Evolutionary conservation across 179 eudicot species (phyloP).

Genomic region (Beta macrorhiza): DNA sequence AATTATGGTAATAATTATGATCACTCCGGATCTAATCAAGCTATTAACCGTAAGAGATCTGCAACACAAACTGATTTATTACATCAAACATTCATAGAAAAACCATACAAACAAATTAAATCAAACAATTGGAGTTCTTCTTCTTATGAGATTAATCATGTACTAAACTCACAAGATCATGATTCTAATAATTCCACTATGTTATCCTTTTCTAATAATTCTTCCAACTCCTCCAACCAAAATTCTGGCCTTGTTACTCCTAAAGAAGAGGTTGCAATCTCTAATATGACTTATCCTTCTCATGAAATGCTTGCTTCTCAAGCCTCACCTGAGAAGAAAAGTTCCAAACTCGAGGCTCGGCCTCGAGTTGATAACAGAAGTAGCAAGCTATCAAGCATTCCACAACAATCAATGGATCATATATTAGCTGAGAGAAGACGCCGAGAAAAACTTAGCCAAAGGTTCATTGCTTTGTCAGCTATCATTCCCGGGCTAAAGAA

Average conservation of each 20-base stretch:
- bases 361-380: conserved; percentile 30
- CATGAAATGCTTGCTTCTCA: conserved; percentile 18
- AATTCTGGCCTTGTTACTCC: conserved; percentile 25
- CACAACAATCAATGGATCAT: conserved; percentile 46
- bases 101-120: conserved; percentile 34
- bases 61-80: conserved; percentile 16
- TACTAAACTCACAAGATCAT: conserved; percentile 24
- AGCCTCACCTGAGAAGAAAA: conserved; percentile 23
- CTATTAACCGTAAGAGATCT: conserved; percentile 23
- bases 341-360: conserved; percentile 19
- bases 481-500: conserved; percentile 63
- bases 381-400: conserved; percentile 15
- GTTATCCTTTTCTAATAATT: conserved; percentile 28
- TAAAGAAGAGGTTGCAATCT: conserved; percentile 30
- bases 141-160: conserved; percentile 6
- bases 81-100: conserved; percentile 23
- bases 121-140: conserved; percentile 7
- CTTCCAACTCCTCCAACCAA: conserved; percentile 18
- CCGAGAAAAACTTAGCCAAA: conserved; percentile 56
- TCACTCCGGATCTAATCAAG: conserved; percentile 9
- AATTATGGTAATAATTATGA: conserved; percentile 17
- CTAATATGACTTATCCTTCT: conserved; percentile 20
- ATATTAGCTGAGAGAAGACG: conserved; percentile 63
- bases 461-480: conserved; percentile 57
- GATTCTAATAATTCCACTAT: conserved; percentile 11